Evolutionary conservation across 2,329 filamentous ascomycete genomes (phyloP), one percentile per base, ranked within the genome.

Genomic region (Ceratocystis diversiconidia): DNA sequence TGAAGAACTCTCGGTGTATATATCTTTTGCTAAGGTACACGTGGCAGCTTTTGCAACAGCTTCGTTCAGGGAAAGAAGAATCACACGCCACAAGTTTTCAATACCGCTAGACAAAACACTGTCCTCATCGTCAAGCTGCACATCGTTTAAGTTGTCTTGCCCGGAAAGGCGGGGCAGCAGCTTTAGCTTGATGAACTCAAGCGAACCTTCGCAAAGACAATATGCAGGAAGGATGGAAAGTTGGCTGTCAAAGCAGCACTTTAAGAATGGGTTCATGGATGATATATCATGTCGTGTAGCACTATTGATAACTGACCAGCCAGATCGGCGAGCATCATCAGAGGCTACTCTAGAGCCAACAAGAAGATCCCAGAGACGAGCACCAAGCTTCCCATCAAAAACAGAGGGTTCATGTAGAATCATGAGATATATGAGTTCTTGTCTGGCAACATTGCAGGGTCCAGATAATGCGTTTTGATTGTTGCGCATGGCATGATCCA

Each of bases 81-180:
- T 84, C 70, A 96, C 83, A 28, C 85, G 83, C 92, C 92, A 96
- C n/a, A 96, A 77, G 66, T 91, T 82, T 70, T 94, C 88, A 55
- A 82, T 78, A 30, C 76, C 82, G 69, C 74, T 81, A 68, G 78
- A 80, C 69, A 80, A 76, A 32, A 83, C 72, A 10, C 78, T 75
- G n/a, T 78, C 75, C 6, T 79, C 76, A 59, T 82, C 80, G 65
- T 82, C 79, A 25, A 84, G 74, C 22, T 79, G 71, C 61, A 80
- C 76, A 25, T 77, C 77, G 28, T 73, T 71, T 5, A 71, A 69
- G 43, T 79, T 76, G 43, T 78, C 77, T 19, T 44, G 52, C n/a
- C 43, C 36, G 12, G 63, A 46, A 4, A 83, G 74, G 48, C 80
- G 75, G 4, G 77, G 76, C 36, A 79, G 67, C 15, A 85, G 74